Base-by-base conservation (phyloP, 2,329 filamentous ascomycete species). In the Sordariomycetes sp. region DNA sequence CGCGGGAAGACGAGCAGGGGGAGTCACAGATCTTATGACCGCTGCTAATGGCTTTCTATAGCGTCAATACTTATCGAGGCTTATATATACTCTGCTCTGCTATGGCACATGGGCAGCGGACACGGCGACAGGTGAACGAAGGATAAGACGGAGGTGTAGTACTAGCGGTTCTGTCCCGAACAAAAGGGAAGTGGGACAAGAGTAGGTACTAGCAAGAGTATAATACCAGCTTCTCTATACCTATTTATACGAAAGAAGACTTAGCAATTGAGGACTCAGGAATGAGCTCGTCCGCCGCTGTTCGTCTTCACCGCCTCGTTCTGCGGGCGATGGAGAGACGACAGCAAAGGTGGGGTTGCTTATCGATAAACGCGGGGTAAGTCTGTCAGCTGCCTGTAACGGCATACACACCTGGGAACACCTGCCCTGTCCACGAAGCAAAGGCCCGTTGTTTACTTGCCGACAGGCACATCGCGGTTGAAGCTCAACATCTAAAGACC, bases 301-400 rank as follows among this genome's bases (percentile, higher is more conserved):
- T 46, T 32, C 8, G 28, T 32, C 28, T 32, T 32, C 28, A 32
- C 28, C 28, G 28, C 28, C 28, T 32, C 28, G 4, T 4, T 8
- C 8, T 32, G 28, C 18, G 40, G 12, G 37, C 37, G 12, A 11
- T 40, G 24, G 22, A 22, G 32, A 20, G 35, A 11, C 35, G 14
- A 22, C 25, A n/a, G 34, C 25, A 18, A 46, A 46, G 22, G 12
- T 43, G 35, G 24, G 37, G 18, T 35, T n/a, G 40, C 43, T 57
- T 57, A 57, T 57, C 55, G 55, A 57, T 57, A 57, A 57, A 25
- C 14, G 55, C 55, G 55, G 55, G 55, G 55, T 57, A 51, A 22
- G 35, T 18, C 1, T n/a, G 25, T n/a, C 51, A 34, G 24, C 28
- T 32, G 51, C 3, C 51, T 2, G 1, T 12, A 18, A 6, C 5